phyloP scores from a whole-genome alignment of 805 yeast species.

The Metschnikowia amazonensis region DNA sequence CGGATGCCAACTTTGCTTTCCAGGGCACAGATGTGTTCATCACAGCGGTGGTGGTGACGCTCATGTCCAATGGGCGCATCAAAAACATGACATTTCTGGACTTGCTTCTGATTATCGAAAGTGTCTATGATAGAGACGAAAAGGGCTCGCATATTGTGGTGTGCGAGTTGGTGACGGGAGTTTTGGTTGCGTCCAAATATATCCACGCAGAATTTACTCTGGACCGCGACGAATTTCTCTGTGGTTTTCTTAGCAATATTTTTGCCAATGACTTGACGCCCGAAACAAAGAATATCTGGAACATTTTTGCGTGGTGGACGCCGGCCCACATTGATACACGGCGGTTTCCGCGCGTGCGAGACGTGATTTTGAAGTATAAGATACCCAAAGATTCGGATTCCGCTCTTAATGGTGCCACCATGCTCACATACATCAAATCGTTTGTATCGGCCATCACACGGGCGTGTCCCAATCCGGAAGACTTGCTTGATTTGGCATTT shows the following conservation, averaged over 20 bases:
- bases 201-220: constrained; percentile 32
- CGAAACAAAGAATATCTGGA: constrained; percentile 73
- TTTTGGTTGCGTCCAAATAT: constrained; percentile 48
- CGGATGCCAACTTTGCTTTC: constrained; percentile 64
- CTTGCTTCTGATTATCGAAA: constrained; percentile 46
- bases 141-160: constrained; percentile 71
- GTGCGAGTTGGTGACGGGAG: constrained; percentile 67
- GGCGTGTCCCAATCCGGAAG: constrained; percentile 51
- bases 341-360: constrained; percentile 53
- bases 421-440: constrained; percentile 53
- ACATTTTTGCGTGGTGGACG: constrained; percentile 68
- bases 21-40: constrained; percentile 63
- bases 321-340: constrained; percentile 65
- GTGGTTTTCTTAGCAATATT: constrained; percentile 41
- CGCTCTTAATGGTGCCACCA: constrained; percentile 61
- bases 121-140: constrained; percentile 59
- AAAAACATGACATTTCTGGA: constrained; percentile 47
- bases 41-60: constrained; percentile 45
- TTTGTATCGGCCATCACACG: constrained; percentile 49
- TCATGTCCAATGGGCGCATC: constrained; percentile 45
- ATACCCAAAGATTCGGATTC: constrained; percentile 52
- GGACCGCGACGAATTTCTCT: constrained; percentile 45
- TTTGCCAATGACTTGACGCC: constrained; percentile 64
- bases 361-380: constrained; percentile 43
- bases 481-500: constrained; percentile 42